Base-by-base conservation (phyloP, 345 rosid genomes). In the Salix purpurea region DNA sequence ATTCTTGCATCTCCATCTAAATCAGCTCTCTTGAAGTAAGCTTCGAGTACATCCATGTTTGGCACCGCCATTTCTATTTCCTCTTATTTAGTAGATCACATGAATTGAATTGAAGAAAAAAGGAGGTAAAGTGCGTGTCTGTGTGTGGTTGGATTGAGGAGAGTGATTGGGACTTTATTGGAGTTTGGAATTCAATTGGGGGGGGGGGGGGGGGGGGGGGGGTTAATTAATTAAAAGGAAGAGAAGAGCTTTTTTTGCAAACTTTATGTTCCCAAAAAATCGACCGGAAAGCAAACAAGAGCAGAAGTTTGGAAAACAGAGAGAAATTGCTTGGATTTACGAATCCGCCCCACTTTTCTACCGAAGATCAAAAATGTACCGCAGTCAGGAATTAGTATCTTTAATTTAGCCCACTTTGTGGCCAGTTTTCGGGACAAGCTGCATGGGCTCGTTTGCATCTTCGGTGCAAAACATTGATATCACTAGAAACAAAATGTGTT, bases 1-100 rank as follows among this genome's bases (percentile, higher is more conserved):
- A 93, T 91, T 87, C 89, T 83, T 34, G 96, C 99, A 81, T 93
- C 98, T 73, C 98, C 94, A 42, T 96, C 96, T 81, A 96, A 90
- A 93, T 93, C 99, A 69, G 99, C 99, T 85, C 88, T 88, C 89
- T 75, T 88, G 67, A 93, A 96, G 88, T 81, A 92, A 0, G 83
- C 88, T 78, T 96, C 99, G 78, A 96, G 93, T 85, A 85, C 91
- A 87, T 93, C 95, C 92, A 80, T 84, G 83, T 77, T 84, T 21
- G 85, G 90, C 18, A 80, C 88, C 79, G 93, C 89, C 93, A 89
- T 88, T 14, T 67, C 67, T 74, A 28, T 40, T 18, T 68, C 70
- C 65, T 13, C 26, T 42, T 44, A 76, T 67, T 76, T 65, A 67
- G 28, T 32, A 23, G 9, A 70, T 48, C 70, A 64, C 73, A 74